Percentiles rank a stretch among this genome's conserved stretches.
phyloP scores from a whole-genome alignment of 768 basidiomycete species.

The Lepiota brunneoincarnata region DNA sequence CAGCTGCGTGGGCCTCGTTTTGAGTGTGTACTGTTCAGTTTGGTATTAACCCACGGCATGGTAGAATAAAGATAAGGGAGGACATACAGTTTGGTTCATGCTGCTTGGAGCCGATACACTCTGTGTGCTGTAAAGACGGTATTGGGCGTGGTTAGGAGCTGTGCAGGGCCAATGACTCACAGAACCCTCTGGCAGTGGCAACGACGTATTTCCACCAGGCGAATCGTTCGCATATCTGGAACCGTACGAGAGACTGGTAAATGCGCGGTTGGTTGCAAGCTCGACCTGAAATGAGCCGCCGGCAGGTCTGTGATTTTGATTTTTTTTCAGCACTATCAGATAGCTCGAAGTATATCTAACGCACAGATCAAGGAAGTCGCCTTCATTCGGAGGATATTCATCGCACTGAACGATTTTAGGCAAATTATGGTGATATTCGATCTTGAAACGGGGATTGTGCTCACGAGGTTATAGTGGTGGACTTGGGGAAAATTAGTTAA shows the following conservation, averaged over 20 bases:
- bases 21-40: conserved; percentile 46
- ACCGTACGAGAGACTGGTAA: conserved; percentile 41
- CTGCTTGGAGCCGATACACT: conserved; percentile 29
- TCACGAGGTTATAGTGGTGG: conserved; percentile 33
- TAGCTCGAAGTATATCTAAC: conserved; percentile 13
- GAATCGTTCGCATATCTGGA: conserved; percentile 37
- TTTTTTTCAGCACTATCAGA: neutral
- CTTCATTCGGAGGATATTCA: conserved; percentile 38
- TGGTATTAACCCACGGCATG: neutral
- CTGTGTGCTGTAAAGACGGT: conserved; percentile 17
- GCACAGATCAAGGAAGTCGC: conserved; percentile 42
- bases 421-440: neutral
- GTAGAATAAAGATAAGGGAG: neutral
- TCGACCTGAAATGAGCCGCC: conserved; percentile 47
- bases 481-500: conserved; percentile 21
- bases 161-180: conserved; percentile 24
- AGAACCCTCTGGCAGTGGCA: conserved; percentile 15
- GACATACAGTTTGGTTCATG: conserved; percentile 51
- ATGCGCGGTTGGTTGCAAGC: conserved; percentile 46
- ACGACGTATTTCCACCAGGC: conserved; percentile 39
- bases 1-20: conserved; percentile 48
- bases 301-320: conserved; percentile 44
- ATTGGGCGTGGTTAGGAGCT: no score
- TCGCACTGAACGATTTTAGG: conserved; percentile 30
- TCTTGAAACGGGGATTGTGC: conserved; percentile 5